Percentiles rank a stretch among this genome's conserved stretches.
Evolutionary conservation across 257 asterid genomes (phyloP).

Genomic region (Nyctanthes arbortristis): DNA sequence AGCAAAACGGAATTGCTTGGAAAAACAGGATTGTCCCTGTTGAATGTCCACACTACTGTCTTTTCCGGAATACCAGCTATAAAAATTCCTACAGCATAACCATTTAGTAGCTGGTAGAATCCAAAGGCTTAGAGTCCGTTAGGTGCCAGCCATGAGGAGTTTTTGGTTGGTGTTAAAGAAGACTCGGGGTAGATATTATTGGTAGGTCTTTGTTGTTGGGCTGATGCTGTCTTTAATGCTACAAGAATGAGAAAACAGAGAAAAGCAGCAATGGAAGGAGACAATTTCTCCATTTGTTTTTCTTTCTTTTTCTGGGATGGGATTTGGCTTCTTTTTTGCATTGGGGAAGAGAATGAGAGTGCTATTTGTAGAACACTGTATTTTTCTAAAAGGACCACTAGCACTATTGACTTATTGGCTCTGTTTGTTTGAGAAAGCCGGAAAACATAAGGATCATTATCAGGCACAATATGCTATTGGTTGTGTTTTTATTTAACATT

Average conservation of each 20-base stretch:
- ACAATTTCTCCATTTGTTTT: too few species aligned
- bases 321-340: not conserved
- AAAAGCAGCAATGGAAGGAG: slow-evolving; percentile 25
- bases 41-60: slow-evolving; percentile 35
- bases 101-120: slow-evolving; percentile 25
- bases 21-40: slow-evolving; percentile 23
- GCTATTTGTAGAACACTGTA: too few species aligned
- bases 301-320: too few species aligned
- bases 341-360: too few species aligned
- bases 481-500: too few species aligned
- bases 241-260: slow-evolving; percentile 14
- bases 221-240: slow-evolving; percentile 13
- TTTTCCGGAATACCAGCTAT: slow-evolving; percentile 8
- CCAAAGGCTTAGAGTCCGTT: slow-evolving; percentile 39
- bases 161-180: slow-evolving; percentile 39
- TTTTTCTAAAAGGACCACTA: too few species aligned
- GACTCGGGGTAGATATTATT: slow-evolving; percentile 43
- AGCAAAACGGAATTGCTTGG: slow-evolving; percentile 19
- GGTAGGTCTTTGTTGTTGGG: slow-evolving; percentile 29
- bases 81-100: slow-evolving; percentile 29
- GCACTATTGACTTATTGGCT: too few species aligned
- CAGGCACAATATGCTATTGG: too few species aligned
- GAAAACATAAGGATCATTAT: too few species aligned
- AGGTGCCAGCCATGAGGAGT: slow-evolving; percentile 33
- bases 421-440: too few species aligned